Evolutionary conservation across 2,329 filamentous ascomycete genomes (phyloP).

Genomic region (Fusarium sp.): DNA sequence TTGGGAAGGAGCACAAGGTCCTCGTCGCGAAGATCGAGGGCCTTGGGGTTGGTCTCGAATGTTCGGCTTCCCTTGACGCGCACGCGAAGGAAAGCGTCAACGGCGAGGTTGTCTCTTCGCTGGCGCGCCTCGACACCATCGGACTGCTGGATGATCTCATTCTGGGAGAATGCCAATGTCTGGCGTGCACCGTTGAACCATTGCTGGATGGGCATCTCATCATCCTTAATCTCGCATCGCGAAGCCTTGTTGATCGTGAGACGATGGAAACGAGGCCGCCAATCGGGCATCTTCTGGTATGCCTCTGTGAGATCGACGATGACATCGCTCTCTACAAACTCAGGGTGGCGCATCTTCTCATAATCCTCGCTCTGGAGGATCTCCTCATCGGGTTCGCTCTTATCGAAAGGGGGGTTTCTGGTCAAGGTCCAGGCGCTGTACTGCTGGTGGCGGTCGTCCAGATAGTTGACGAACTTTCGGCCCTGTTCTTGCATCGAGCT

Average conservation of each 20-base stretch:
- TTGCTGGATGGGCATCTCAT: conserved; percentile 56
- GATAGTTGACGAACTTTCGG: conserved; percentile 51
- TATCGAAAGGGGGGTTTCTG: conserved; percentile 52
- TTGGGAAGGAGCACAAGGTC: conserved; percentile 56
- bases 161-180: conserved; percentile 52
- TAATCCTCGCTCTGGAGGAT: conserved; percentile 52
- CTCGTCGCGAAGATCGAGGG: conserved; percentile 47
- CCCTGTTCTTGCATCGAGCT: conserved; percentile 53
- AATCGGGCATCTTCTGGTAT: conserved; percentile 56
- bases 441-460: conserved; percentile 55
- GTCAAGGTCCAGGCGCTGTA: conserved; percentile 60
- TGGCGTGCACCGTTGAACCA: conserved; percentile 53
- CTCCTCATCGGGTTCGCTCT: conserved; percentile 50
- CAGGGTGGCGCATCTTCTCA: conserved; percentile 55
- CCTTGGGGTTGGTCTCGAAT: conserved; percentile 53
- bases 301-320: conserved; percentile 59
- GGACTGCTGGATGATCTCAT: conserved; percentile 54
- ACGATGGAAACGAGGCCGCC: conserved; percentile 53
- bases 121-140: conserved; percentile 56
- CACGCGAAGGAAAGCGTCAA: conserved; percentile 53
- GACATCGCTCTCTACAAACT: conserved; percentile 59
- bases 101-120: conserved; percentile 54
- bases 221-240: conserved; percentile 51
- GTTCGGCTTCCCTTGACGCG: conserved; percentile 54
- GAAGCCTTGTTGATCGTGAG: conserved; percentile 51